A percentile compares a stretch with the other conserved stretches of the same genome.
phyloP scores from a whole-genome alignment of 306 rosid genomes.

The Vigna trinervia region DNA sequence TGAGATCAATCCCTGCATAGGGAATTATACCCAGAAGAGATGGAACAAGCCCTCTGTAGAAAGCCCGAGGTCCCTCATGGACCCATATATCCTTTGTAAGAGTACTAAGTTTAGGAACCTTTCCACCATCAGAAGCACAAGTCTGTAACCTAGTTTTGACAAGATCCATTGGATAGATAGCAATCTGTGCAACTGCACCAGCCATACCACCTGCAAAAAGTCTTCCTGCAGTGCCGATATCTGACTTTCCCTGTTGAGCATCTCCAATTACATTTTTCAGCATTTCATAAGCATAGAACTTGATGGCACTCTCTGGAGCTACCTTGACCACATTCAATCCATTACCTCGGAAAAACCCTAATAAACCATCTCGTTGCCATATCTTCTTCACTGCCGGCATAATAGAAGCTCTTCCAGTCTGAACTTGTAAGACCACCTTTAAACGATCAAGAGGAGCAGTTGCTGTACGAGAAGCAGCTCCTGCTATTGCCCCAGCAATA shows the following conservation, averaged over 20 bases:
- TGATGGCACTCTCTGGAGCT: conserved; percentile 64
- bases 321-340: conserved; percentile 68
- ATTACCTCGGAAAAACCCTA: conserved; percentile 66
- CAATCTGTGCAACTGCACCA: conserved; percentile 62
- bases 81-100: conserved; percentile 62
- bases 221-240: conserved; percentile 57
- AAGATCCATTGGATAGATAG: conserved; percentile 60
- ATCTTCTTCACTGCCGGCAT: conserved; percentile 60
- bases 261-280: conserved; percentile 54
- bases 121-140: conserved; percentile 58
- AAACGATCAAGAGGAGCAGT: conserved; percentile 70
- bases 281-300: conserved; percentile 60
- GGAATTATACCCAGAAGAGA: conserved; percentile 68
- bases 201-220: conserved; percentile 65
- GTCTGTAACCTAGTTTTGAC: conserved; percentile 65
- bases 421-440: conserved; percentile 60
- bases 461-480: conserved; percentile 68
- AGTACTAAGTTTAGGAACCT: conserved; percentile 50
- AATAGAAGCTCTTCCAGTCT: conserved; percentile 56
- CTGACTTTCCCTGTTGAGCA: conserved; percentile 44
- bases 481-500: conserved; percentile 63
- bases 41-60: conserved; percentile 61
- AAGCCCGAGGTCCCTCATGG: conserved; percentile 67
- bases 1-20: conserved; percentile 69
- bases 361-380: conserved; percentile 58